Percentiles rank a stretch among this genome's conserved stretches.
phyloP scores from a whole-genome alignment of 306 rosid species.

The Pyrus bretschneideri region DNA sequence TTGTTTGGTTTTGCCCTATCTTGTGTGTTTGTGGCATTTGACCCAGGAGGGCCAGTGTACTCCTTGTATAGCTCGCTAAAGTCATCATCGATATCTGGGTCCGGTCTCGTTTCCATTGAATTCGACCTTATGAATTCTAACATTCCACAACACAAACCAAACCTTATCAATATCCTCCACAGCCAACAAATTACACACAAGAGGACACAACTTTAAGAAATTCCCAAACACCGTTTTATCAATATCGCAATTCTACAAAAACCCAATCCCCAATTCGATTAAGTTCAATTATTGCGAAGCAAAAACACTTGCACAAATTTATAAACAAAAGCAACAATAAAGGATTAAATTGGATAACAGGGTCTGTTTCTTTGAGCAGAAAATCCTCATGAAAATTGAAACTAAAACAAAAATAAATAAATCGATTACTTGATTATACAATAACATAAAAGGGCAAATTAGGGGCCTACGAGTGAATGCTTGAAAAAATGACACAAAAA shows the following conservation, averaged over 20 bases:
- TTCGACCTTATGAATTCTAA: slow-evolving; percentile 18
- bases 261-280: not conserved
- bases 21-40: slow-evolving; percentile 36
- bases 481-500: too few relatives aligned
- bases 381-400: not conserved
- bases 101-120: slow-evolving; percentile 64
- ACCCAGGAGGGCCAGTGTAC: slow-evolving; percentile 81
- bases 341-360: not conserved
- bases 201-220: not conserved
- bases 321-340: not conserved
- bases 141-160: slow-evolving; percentile 11
- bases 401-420: too few relatives aligned
- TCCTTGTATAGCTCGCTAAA: slow-evolving; percentile 89
- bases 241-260: not conserved
- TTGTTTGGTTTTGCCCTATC: slow-evolving; percentile 54
- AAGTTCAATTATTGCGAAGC: not conserved
- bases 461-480: too few relatives aligned
- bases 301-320: not conserved
- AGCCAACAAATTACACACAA: not conserved
- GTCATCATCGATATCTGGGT: slow-evolving; percentile 79
- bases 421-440: too few relatives aligned
- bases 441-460: too few relatives aligned
- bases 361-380: not conserved
- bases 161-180: not conserved
- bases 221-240: not conserved